Conservation (phyloP, 441 rosid genomes). For the Pelargonium cotyledonis region DNA sequence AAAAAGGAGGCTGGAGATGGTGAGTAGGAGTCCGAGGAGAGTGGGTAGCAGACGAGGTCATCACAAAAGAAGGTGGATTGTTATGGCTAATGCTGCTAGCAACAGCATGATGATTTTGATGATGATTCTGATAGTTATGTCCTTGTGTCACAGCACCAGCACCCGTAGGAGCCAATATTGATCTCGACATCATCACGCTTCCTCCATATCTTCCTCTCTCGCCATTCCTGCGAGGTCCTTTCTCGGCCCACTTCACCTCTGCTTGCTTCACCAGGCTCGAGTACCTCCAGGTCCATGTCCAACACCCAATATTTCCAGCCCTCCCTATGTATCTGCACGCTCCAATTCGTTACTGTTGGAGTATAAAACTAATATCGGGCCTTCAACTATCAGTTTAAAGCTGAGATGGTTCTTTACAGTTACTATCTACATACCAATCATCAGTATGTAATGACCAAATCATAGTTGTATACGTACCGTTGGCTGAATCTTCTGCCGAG, state of each 20-base stretch:
- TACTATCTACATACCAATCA: no score
- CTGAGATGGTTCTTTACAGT: no score
- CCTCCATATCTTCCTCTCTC: constrained; percentile 27
- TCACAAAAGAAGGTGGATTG: constrained; percentile 39
- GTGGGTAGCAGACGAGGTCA: constrained; percentile 20
- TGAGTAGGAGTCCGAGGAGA: constrained; percentile 34
- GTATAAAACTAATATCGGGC: no score
- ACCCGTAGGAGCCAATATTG: constrained; percentile 7
- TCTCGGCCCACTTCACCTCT: constrained; percentile 65
- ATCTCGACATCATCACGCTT: constrained; percentile 25
- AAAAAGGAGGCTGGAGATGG: constrained; percentile 27
- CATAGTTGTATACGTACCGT: constrained; percentile 26
- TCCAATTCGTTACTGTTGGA: not conserved
- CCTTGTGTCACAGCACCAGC: not conserved
- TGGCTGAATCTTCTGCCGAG: constrained; percentile 50
- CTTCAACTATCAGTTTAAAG: no score
- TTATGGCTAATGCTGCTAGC: constrained; percentile 18
- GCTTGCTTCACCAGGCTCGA: constrained; percentile 40
- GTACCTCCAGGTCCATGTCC: constrained; percentile 25
- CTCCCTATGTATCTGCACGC: constrained; percentile 41
- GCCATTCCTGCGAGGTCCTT: constrained; percentile 42
- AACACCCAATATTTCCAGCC: constrained; percentile 49
- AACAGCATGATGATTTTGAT: not conserved
- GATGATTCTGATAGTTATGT: not conserved
- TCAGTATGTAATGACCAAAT: not conserved